These are phyloP conservation scores for Malassezia arunalokei DNA, from an alignment of 1,284 basidiomycete genomes.

Conservation along the genomic window DNA sequence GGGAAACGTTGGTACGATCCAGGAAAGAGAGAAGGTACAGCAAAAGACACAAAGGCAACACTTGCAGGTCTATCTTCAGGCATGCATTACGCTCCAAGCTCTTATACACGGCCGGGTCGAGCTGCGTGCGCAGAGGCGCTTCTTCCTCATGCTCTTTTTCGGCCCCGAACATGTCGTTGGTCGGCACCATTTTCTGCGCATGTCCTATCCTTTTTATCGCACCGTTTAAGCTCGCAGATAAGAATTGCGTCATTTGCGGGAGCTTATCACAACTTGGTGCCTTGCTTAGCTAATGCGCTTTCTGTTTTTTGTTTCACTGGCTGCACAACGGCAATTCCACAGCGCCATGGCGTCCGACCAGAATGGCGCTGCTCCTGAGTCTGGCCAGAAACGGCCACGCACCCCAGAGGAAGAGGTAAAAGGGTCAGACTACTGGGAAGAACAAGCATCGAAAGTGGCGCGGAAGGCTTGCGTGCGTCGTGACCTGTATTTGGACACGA, in stretches of 20 bases:
- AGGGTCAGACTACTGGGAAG: not conserved
- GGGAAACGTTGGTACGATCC: conserved; percentile 32
- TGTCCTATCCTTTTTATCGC: not conserved
- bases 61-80: conserved; percentile 32
- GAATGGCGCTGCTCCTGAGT: not conserved
- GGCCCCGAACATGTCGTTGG: not conserved
- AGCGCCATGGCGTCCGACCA: too few relatives aligned
- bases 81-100: conserved; percentile 16
- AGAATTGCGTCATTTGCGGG: not conserved
- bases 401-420: not conserved
- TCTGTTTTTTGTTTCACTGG: too few relatives aligned
- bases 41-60: conserved; percentile 28
- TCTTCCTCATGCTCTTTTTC: not conserved
- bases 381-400: not conserved
- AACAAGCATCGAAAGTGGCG: not conserved
- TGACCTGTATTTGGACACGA: conserved; percentile 88
- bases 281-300: too few relatives aligned
- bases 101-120: conserved; percentile 14
- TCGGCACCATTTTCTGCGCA: not conserved
- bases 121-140: not conserved
- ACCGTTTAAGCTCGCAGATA: not conserved
- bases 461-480: not conserved
- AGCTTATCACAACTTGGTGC: too few relatives aligned
- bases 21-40: conserved; percentile 29
- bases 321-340: too few relatives aligned